A percentile compares a stretch with the other conserved stretches of the same genome.
Conservation (phyloP, 495 filamentous ascomycete genomes). For the Penicillium lividum region DNA sequence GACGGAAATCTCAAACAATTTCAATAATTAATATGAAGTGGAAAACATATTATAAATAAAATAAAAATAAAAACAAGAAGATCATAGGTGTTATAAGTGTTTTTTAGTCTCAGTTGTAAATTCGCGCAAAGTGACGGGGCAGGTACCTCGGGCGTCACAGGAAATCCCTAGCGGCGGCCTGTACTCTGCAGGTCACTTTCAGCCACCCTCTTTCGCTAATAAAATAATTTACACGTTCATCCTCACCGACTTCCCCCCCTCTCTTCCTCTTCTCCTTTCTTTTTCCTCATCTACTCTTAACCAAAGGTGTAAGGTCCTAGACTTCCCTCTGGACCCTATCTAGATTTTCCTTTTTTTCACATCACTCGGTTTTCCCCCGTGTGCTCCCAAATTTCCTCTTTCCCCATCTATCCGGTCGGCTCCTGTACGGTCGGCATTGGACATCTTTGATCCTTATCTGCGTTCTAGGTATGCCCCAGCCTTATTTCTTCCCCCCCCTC, state of each 20-base stretch:
- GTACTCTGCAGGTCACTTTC: constrained; percentile 23
- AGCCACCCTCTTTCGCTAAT: constrained; percentile 29
- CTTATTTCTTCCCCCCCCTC: neutral
- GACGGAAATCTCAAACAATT: neutral
- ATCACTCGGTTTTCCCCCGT: constrained; percentile 12
- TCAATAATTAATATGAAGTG: neutral
- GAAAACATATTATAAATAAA: neutral
- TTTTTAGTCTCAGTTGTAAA: neutral
- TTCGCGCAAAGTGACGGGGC: constrained; percentile 14
- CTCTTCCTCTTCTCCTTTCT: constrained; percentile 22
- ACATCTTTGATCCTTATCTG: constrained; percentile 10
- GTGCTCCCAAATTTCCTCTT: neutral
- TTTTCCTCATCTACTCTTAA: constrained; percentile 21
- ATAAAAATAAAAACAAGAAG: neutral
- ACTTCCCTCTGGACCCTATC: constrained; percentile 4
- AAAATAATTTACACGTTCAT: constrained; percentile 29
- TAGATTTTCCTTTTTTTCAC: constrained; percentile 10
- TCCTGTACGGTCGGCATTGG: constrained; percentile 24
- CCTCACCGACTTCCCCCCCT: constrained; percentile 36
- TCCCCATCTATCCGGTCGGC: constrained; percentile 11
- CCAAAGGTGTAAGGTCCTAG: constrained; percentile 37
- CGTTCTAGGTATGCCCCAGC: constrained; percentile 15
- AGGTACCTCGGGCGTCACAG: constrained; percentile 9
- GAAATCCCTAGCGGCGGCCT: constrained; percentile 5
- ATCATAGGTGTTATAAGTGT: neutral